A percentile compares a stretch with the other conserved stretches of the same genome.
Evolutionary conservation across 2,329 filamentous ascomycete species (phyloP).

Genomic region (Pyrenophora graminea): DNA sequence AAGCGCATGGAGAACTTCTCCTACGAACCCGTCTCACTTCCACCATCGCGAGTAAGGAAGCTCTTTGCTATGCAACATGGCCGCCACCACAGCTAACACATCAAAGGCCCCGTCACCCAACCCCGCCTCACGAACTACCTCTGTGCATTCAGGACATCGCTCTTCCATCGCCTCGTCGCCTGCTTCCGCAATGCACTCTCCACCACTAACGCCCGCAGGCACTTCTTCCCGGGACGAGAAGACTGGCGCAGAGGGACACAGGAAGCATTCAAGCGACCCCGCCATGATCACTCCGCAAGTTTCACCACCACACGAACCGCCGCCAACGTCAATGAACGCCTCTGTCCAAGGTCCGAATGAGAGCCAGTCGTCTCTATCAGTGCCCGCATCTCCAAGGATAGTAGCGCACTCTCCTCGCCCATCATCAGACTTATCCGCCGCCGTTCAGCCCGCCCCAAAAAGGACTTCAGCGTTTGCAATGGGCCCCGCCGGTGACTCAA

Average conservation of each 20-base stretch:
- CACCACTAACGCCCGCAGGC: slow-evolving; percentile 84
- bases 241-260: slow-evolving; percentile 39
- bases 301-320: slow-evolving; percentile 60
- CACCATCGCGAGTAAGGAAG: slow-evolving; percentile 74
- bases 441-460: slow-evolving; percentile 53
- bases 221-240: slow-evolving; percentile 65
- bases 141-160: slow-evolving; percentile 55
- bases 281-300: slow-evolving; percentile 62
- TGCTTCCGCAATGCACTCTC: slow-evolving; percentile 76
- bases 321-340: slow-evolving; percentile 50
- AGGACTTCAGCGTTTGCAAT: slow-evolving; percentile 60
- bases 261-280: slow-evolving; percentile 48
- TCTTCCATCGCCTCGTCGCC: slow-evolving; percentile 66
- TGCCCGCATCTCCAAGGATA: slow-evolving; percentile 35
- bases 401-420: slow-evolving; percentile 47
- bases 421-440: slow-evolving; percentile 50
- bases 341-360: slow-evolving; percentile 28
- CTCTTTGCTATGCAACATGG: neutral
- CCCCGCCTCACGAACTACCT: slow-evolving; percentile 50
- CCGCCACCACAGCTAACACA: slow-evolving; percentile 29
- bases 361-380: slow-evolving; percentile 28
- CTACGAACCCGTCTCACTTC: slow-evolving; percentile 89
- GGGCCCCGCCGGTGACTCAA: slow-evolving; percentile 60
- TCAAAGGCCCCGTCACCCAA: slow-evolving; percentile 54
- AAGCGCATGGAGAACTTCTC: slow-evolving; percentile 82